Evolutionary conservation across 1,284 basidiomycete species (phyloP), one percentile per base, ranked within the genome.

Genomic region (Moesziomyces sp.): DNA sequence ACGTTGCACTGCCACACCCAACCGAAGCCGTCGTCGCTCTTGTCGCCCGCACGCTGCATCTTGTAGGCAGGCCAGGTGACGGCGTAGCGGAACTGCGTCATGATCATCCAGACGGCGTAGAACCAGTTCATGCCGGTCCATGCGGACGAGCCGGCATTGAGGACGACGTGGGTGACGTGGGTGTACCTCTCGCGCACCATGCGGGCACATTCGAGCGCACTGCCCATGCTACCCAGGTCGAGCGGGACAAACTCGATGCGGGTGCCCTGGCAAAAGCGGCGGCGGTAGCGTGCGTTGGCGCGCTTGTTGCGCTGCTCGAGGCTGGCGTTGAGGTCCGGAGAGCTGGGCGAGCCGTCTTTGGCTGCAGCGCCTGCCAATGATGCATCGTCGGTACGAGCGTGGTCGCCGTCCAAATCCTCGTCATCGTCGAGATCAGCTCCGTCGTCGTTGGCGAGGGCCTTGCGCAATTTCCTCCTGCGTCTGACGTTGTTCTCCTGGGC

Each of bases 1-100:
- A 80, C 74, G 52, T 84, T 84, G 65, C 76, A 74, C 46, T 84
- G 80, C 82, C 83, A 84, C 6, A 84, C 84, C 83, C 83, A 84
- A 23, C 83, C 83, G 45, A 70, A 78, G 9, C 75, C 74, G 53
- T 84, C 83, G 44, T 74, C 65, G 58, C 80, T 80, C 53, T 76
- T 71, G 61, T 83, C 81, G 40, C 83, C 84, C 3, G 63, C 60
- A 5, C 79, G 62, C 62, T 84, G 82, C 62, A 73, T 46, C 63
- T 83, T 84, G 68, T 79, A 84, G 5, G 74, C 68, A 3, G 83
- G 83, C 55, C 74, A 75, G 23, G 83, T 84, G 45, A 84, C 79
- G 26, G 81, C 83, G 24, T 70, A 65, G 52, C 80, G 78, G 50
- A 83, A 75, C 52, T 70, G 69, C 2, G 78, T 84, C 40, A 79